phyloP scores from a whole-genome alignment of 2,329 filamentous ascomycete genomes.

The Cercospora zeae-maydis region DNA sequence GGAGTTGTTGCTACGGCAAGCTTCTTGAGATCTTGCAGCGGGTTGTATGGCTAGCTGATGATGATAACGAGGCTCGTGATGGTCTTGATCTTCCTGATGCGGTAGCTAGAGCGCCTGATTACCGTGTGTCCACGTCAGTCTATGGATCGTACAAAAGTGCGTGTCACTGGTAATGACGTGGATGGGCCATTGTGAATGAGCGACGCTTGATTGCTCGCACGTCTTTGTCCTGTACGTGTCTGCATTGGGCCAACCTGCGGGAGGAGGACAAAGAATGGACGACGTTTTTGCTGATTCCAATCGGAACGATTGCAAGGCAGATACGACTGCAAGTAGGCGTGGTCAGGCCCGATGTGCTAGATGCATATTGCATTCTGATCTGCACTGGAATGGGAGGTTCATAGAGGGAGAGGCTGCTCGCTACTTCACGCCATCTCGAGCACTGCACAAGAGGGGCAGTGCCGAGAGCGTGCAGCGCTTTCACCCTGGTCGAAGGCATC shows the following conservation, averaged over 20 bases:
- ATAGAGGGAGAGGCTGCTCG: too few relatives aligned
- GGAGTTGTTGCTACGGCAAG: neutral
- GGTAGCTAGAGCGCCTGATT: neutral
- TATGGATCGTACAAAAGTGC: neutral
- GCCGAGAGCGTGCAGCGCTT: too few relatives aligned
- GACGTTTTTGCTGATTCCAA: neutral
- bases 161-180: neutral
- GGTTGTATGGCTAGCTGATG: neutral
- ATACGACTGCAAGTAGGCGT: too few relatives aligned
- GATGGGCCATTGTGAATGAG: neutral
- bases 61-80: neutral
- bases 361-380: neutral
- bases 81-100: neutral
- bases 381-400: too few relatives aligned
- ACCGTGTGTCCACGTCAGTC: neutral
- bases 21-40: neutral
- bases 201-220: neutral
- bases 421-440: too few relatives aligned
- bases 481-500: too few relatives aligned
- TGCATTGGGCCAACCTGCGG: neutral
- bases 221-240: neutral
- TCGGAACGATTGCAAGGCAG: neutral
- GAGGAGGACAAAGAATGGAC: neutral
- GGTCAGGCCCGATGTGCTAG: too few relatives aligned
- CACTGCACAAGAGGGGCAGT: too few relatives aligned